A percentile compares a stretch with the other conserved stretches of the same genome.
phyloP scores from a whole-genome alignment of 2,329 filamentous ascomycete species.

The Fusarium penzigii region DNA sequence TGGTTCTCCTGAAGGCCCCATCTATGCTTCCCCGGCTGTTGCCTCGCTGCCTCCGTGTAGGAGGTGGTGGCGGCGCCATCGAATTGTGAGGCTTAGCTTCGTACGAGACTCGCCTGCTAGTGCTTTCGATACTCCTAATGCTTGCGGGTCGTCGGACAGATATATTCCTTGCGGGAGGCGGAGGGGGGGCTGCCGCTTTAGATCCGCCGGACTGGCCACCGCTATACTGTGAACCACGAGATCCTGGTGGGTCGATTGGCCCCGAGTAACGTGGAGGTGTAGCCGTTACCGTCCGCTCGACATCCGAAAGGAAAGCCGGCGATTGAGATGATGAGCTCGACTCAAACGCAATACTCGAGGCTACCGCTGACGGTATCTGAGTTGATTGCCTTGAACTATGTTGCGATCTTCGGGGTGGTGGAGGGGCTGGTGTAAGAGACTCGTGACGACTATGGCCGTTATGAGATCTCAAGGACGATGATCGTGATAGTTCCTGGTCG shows the following conservation, averaged over 20 bases:
- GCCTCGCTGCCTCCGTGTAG: slow-evolving; percentile 48
- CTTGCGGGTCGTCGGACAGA: slow-evolving; percentile 48
- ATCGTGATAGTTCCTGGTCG: slow-evolving; percentile 45
- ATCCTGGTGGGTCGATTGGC: slow-evolving; percentile 9
- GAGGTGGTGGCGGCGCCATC: slow-evolving; percentile 46
- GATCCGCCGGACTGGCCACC: slow-evolving; percentile 8
- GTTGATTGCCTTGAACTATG: slow-evolving; percentile 37
- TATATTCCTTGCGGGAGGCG: slow-evolving; percentile 46
- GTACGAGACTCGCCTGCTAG: slow-evolving; percentile 29
- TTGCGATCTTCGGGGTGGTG: slow-evolving; percentile 54
- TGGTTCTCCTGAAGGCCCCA: slow-evolving; percentile 33
- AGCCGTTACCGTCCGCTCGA: slow-evolving; percentile 11
- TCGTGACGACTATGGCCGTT: slow-evolving; percentile 47
- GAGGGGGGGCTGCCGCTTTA: slow-evolving; percentile 39
- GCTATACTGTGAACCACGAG: slow-evolving; percentile 16
- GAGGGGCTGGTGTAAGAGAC: slow-evolving; percentile 50
- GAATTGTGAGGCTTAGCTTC: slow-evolving; percentile 32
- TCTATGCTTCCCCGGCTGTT: slow-evolving; percentile 48
- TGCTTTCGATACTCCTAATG: slow-evolving; percentile 42
- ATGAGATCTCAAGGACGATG: slow-evolving; percentile 51
- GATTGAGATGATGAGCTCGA: slow-evolving; percentile 19
- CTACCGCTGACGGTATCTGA: slow-evolving; percentile 17
- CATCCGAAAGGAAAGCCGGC: slow-evolving; percentile 20
- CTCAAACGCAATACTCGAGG: slow-evolving; percentile 39
- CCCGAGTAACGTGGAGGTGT: slow-evolving; percentile 11